A percentile compares a stretch with the other conserved stretches of the same genome.
These are phyloP conservation scores for Diplodia corticola DNA, from an alignment of 2,329 filamentous ascomycete species.

Conservation along the genomic window DNA sequence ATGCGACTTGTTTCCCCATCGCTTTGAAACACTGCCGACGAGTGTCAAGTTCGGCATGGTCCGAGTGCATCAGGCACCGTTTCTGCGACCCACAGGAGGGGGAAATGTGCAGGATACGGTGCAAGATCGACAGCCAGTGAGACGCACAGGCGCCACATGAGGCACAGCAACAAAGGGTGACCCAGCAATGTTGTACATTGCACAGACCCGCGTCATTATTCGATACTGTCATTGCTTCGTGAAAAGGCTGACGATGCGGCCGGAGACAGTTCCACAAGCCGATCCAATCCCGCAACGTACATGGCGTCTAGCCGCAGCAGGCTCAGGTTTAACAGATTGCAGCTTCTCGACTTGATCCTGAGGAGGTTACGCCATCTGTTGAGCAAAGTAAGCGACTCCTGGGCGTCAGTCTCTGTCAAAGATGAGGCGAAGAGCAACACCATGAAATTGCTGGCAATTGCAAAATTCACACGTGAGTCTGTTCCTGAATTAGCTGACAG, in stretches of 20 bases:
- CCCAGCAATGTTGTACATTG: background rate
- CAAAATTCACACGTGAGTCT: conserved; percentile 39
- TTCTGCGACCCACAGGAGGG: background rate
- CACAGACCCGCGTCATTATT: background rate
- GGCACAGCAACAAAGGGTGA: background rate
- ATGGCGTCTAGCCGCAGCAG: conserved; percentile 35
- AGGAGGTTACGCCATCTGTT: conserved; percentile 34
- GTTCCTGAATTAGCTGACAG: background rate
- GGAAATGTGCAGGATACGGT: background rate
- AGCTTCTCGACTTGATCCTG: conserved; percentile 36
- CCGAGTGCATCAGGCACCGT: background rate
- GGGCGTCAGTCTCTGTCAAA: conserved; percentile 31
- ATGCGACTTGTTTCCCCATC: background rate
- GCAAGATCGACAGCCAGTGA: background rate
- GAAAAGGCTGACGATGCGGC: conserved; percentile 31
- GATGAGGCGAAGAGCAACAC: conserved; percentile 36
- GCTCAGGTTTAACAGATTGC: conserved; percentile 37
- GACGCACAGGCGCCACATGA: background rate
- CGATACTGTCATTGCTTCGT: conserved; percentile 1
- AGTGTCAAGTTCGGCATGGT: background rate
- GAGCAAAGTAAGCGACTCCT: conserved; percentile 34
- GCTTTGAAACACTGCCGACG: background rate
- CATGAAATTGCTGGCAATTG: conserved; percentile 37
- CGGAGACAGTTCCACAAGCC: conserved; percentile 34
- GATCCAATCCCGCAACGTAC: conserved; percentile 33